Base-by-base conservation (phyloP, 2,329 filamentous ascomycete genomes). In the Penicillium sp. region DNA sequence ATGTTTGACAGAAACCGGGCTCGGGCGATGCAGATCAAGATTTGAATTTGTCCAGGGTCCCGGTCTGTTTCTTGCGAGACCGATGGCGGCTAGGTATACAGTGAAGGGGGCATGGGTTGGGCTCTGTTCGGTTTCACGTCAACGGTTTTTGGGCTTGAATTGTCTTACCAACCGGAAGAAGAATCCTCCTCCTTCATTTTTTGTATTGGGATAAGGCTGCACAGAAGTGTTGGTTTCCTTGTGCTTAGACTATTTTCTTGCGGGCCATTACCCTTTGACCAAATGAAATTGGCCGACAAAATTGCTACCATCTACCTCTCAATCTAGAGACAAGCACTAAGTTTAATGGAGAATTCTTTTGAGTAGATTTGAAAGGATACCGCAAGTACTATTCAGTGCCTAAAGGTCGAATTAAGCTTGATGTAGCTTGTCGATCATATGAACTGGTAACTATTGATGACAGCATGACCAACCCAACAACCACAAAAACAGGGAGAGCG, bases 121-220 rank as follows among this genome's bases (percentile, higher is more conserved):
- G 56, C 48, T 55, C 52, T 55, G 34, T 24, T 33, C 31, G 54
- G 54, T 58, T 60, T 36, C 60, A 62, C 59, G 1, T 55, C 52
- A 64, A 63, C 62, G 60, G 58, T 36, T 55, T 52, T 34, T 34
- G 43, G 50, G 52, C 21, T 42, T 45, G 23, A 28, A 31, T 36
- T 52, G 44, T 39, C 45, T 36, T 40, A 31, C 44, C 29, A 14
- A 13, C 29, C 29, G 47, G 36, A 28, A 24, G 4, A 42, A 26
- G 29, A 40, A 40, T 52, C 31, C 23, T 51, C 21, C 29, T 48
- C 16, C 33, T 48, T 13, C 47, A 50, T 36, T 36, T 43, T 36
- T 37, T 6, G 8, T 26, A 11, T 43, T 36, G 13, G 37, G 39
- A 45, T 45, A 29, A 24, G 18, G 24, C 24, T 39, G 52, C 44